These are phyloP conservation scores for Gastrodia elata DNA, from an alignment of 106 monocot genomes.

Conservation along the genomic window DNA sequence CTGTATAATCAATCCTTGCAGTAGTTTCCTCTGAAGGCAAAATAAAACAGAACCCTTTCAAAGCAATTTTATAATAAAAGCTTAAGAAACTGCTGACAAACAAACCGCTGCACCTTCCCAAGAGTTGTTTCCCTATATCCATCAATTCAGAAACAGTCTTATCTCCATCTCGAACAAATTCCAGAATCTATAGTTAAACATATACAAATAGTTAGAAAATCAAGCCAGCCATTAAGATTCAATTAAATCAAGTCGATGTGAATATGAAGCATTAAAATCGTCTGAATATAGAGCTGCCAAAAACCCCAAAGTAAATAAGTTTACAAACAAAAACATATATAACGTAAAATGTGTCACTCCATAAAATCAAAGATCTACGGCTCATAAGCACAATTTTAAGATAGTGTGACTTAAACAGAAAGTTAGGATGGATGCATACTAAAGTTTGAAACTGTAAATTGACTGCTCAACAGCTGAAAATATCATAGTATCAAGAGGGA, in stretches of 20 bases:
- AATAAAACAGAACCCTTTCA: slow-evolving; percentile 3
- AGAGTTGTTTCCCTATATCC: slow-evolving; percentile 88
- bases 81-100: neutral
- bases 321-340: neutral
- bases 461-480: neutral
- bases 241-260: neutral
- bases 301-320: neutral
- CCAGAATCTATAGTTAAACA: slow-evolving; percentile 54
- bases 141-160: slow-evolving; percentile 80
- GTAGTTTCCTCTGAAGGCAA: neutral
- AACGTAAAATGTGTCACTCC: neutral
- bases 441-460: neutral
- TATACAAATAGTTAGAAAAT: neutral
- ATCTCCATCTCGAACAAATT: slow-evolving; percentile 91
- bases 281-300: neutral
- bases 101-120: slow-evolving; percentile 61
- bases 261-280: neutral
- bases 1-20: neutral
- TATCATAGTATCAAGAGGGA: neutral
- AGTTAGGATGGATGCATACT: neutral
- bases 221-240: neutral
- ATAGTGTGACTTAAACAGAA: neutral
- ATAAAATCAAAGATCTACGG: neutral
- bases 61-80: neutral
- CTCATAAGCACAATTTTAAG: neutral